phyloP scores from a whole-genome alignment of 2,329 filamentous ascomycete genomes.

The Aspergillus persii region DNA sequence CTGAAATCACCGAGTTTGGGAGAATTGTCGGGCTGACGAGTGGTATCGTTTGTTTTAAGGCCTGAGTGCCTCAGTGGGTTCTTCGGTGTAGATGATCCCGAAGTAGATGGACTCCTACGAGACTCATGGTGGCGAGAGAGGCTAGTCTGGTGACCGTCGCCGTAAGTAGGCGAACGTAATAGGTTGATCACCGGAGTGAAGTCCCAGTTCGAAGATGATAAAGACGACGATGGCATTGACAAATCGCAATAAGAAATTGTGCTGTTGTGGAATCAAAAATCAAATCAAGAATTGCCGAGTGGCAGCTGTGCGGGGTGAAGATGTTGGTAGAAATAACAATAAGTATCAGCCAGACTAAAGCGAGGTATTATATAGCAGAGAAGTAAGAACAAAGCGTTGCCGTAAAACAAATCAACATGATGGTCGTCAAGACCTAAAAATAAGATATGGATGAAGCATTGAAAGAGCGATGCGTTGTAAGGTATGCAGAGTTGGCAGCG shows the following conservation, averaged over 20 bases:
- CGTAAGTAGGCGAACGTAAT: slow-evolving; percentile 34
- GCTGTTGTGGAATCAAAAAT: not conserved
- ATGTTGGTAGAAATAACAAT: not conserved
- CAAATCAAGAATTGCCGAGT: not conserved
- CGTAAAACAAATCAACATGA: slow-evolving; percentile 19
- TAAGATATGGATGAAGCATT: slow-evolving; percentile 9
- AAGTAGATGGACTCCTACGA: slow-evolving; percentile 1
- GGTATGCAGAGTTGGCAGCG: slow-evolving; percentile 1
- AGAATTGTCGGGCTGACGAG: not conserved
- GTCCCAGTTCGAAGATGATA: slow-evolving; percentile 42
- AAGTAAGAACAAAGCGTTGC: slow-evolving; percentile 3
- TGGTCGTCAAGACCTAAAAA: slow-evolving; percentile 15
- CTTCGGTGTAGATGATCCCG: slow-evolving; percentile 8
- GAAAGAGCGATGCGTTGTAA: slow-evolving; percentile 6
- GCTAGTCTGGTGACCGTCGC: slow-evolving; percentile 10
- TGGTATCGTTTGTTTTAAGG: not conserved
- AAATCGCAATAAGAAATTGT: not conserved
- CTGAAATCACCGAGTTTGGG: slow-evolving; percentile 45
- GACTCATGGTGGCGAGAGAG: slow-evolving; percentile 12
- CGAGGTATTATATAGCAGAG: not conserved
- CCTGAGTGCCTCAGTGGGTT: slow-evolving; percentile 2
- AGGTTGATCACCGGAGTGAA: slow-evolving; percentile 46
- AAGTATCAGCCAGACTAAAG: not conserved
- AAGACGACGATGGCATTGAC: slow-evolving; percentile 32
- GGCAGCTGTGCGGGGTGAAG: slow-evolving; percentile 7